Evolutionary conservation across 306 rosid species (phyloP), one percentile per base, ranked within the genome.

Genomic region (Quercus aquifolioides): DNA sequence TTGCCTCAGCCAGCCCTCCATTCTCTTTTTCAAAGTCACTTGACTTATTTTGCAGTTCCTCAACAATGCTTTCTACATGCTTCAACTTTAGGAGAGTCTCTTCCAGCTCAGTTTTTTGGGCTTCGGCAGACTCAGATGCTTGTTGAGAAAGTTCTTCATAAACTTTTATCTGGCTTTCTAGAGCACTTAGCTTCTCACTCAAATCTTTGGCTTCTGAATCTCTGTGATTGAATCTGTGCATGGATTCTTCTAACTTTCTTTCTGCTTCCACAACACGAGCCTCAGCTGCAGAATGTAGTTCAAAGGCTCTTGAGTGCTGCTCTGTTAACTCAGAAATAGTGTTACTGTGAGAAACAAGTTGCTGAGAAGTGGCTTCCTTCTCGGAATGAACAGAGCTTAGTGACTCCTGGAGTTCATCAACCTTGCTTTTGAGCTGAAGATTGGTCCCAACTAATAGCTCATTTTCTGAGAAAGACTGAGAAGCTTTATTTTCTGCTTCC

Each of bases 171-270:
- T 92, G 91, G 80, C 78, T 78, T 73, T 91, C 93, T 23, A 82
- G 83, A 0, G 78, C 43, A 71, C 23, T 77, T 74, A 95, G 86
- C 81, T 89, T 91, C 91, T 85, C 92, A 49, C 71, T 85, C 91
- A 95, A 81, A 38, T 86, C 94, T 58, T 83, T 86, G 80, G 94
- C 90, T 91, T 95, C 99, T 54, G 83, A 85, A 74, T 94, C 95
- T 85, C 80, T 94, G 85, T 84, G 84, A 41, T 81, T 73, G 46
- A 82, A 89, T 81, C 81, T 89, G 81, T 79, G 80, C 76, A 84
- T 78, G 76, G 92, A 88, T 74, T 89, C 96, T 81, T 89, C 86
- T 43, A 95, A 75, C 74, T 90, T 86, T 14, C 89, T 83, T 78
- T 91, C 93, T 51, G 80, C 75, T 81, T 92, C 92, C 52, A 63